Conservation (phyloP, 768 basidiomycete species). For the Hebeloma cylindrosporum region DNA sequence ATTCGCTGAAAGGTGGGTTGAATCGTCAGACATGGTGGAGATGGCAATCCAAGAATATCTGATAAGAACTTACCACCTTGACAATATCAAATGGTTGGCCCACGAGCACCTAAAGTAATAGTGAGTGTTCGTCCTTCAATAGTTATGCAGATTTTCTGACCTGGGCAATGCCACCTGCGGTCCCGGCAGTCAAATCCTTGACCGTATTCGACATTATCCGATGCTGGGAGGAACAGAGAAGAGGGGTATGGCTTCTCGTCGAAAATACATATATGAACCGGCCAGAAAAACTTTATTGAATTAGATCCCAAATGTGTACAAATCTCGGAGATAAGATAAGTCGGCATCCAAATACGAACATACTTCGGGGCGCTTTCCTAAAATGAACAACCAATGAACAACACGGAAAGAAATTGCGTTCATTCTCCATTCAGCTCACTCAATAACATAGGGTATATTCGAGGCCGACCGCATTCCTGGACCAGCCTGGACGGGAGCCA, state of each 20-base stretch:
- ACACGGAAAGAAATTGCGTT: no score
- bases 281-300: constrained; percentile 10
- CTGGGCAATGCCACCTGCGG: constrained; percentile 89
- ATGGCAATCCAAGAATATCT: not conserved
- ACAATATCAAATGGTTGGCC: constrained; percentile 97
- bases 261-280: constrained; percentile 1
- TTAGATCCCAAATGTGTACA: constrained; percentile 30
- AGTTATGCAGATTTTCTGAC: constrained; percentile 31
- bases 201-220: constrained; percentile 59
- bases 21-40: not conserved
- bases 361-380: no score
- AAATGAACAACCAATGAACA: no score
- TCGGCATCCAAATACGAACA: not conserved
- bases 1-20: constrained; percentile 62
- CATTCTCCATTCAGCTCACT: no score
- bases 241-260: not conserved
- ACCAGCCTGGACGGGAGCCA: no score
- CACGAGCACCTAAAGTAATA: constrained; percentile 64
- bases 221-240: constrained; percentile 12
- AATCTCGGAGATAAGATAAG: constrained; percentile 33
- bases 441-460: no score
- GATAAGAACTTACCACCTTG: constrained; percentile 74
- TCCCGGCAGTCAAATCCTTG: constrained; percentile 88
- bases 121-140: constrained; percentile 18
- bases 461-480: no score